These are phyloP conservation scores for Xerocomellus chrysenteron DNA, from an alignment of 768 basidiomycete genomes.

Conservation along the genomic window DNA sequence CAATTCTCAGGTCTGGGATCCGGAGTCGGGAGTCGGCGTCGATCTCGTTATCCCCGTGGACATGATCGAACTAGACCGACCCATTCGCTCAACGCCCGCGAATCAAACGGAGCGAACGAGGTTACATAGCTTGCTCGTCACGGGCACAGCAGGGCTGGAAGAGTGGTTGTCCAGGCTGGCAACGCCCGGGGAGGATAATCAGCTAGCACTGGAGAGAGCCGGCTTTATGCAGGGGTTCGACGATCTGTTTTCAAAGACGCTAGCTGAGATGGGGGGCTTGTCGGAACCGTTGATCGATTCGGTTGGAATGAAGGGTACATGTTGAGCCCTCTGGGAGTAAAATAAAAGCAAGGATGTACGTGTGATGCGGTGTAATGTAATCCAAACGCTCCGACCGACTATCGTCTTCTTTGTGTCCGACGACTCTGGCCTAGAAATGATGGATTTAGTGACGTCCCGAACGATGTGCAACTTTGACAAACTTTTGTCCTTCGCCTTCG, in stretches of 20 bases:
- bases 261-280: constrained; percentile 58
- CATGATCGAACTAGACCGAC: constrained; percentile 25
- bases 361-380: constrained; percentile 1
- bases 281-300: constrained; percentile 25
- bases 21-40: constrained; percentile 39
- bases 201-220: constrained; percentile 43
- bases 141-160: constrained; percentile 59
- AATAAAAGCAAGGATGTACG: background rate
- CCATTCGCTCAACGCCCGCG: constrained; percentile 45
- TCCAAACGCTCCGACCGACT: background rate
- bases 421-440: constrained; percentile 48
- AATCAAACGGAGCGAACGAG: constrained; percentile 73
- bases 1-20: constrained; percentile 65
- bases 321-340: constrained; percentile 10
- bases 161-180: constrained; percentile 56
- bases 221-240: constrained; percentile 64
- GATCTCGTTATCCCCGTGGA: constrained; percentile 43
- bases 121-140: constrained; percentile 63
- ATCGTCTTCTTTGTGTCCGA: constrained; percentile 45
- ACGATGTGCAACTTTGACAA: constrained; percentile 18
- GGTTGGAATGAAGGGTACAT: constrained; percentile 19
- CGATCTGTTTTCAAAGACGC: constrained; percentile 58
- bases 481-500: constrained; percentile 74
- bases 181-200: constrained; percentile 28
- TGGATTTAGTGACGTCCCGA: background rate